phyloP scores from a whole-genome alignment of 164 flowering plant genomes.

The Kalanchoe fedtschenkoi region DNA sequence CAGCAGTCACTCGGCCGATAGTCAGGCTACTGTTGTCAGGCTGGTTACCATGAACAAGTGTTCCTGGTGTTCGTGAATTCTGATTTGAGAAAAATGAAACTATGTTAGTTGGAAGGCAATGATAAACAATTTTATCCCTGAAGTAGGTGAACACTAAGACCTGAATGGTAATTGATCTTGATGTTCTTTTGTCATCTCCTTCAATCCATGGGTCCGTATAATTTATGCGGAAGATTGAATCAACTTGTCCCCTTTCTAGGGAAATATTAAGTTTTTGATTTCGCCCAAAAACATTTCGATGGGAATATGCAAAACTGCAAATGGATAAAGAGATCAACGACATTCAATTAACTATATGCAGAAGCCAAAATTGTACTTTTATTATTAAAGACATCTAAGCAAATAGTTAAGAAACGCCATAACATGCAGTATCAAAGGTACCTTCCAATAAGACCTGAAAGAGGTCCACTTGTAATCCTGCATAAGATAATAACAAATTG shows the following conservation, averaged over 20 bases:
- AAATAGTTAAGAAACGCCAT: not conserved
- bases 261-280: conserved; percentile 93
- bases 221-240: conserved; percentile 79
- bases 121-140: not conserved
- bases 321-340: conserved; percentile 2
- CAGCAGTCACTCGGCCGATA: conserved; percentile 80
- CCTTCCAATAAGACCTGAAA: conserved; percentile 97
- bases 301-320: conserved; percentile 93
- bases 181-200: conserved; percentile 96
- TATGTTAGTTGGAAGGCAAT: not conserved
- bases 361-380: not conserved
- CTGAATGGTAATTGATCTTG: conserved; percentile 88
- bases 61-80: conserved; percentile 96
- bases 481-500: conserved; percentile 8
- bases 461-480: conserved; percentile 93
- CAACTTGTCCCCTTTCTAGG: conserved; percentile 89
- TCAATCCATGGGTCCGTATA: conserved; percentile 98
- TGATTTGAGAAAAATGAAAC: conserved; percentile 10
- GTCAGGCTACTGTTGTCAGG: conserved; percentile 48
- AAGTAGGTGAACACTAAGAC: conserved; percentile 19
- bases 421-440: conserved; percentile 8
- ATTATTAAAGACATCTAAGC: not conserved
- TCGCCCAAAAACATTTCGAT: conserved; percentile 85
- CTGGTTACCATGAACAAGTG: conserved; percentile 78
- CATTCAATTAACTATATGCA: not conserved